These are phyloP conservation scores for Pichia occidentalis DNA, from an alignment of 805 yeast genomes.

Conservation along the genomic window DNA sequence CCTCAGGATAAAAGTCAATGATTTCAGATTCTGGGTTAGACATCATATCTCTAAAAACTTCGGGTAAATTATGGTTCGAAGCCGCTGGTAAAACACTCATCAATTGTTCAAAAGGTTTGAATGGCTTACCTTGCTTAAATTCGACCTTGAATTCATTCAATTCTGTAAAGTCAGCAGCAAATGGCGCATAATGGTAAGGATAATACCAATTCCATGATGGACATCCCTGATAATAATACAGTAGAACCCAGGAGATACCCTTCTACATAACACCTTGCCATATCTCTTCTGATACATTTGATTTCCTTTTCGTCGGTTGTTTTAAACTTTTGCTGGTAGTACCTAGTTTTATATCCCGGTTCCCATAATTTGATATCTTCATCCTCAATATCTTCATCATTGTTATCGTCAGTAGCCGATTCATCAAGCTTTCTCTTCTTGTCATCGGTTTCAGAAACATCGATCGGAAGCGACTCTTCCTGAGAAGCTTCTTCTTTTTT, in stretches of 20 bases:
- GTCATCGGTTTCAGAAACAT: slow-evolving; percentile 20
- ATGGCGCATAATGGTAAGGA: slow-evolving; percentile 97
- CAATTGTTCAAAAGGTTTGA: slow-evolving; percentile 85
- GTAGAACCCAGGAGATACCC: slow-evolving; percentile 96
- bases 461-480: slow-evolving; percentile 21
- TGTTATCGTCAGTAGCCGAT: slow-evolving; percentile 24
- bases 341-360: slow-evolving; percentile 79
- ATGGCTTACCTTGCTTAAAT: slow-evolving; percentile 69
- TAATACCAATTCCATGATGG: slow-evolving; percentile 98
- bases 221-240: slow-evolving; percentile 95
- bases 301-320: slow-evolving; percentile 49
- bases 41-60: slow-evolving; percentile 77
- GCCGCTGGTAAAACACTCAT: slow-evolving; percentile 96
- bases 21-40: slow-evolving; percentile 71
- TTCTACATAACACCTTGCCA: slow-evolving; percentile 73
- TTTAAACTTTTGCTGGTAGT: slow-evolving; percentile 71
- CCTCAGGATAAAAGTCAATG: slow-evolving; percentile 84
- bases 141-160: slow-evolving; percentile 45
- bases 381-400: slow-evolving; percentile 8
- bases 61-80: slow-evolving; percentile 80
- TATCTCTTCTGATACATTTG: slow-evolving; percentile 44
- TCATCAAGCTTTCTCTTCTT: slow-evolving; percentile 20
- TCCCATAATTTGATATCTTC: slow-evolving; percentile 51
- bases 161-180: slow-evolving; percentile 76
- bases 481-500: slow-evolving; percentile 10